Base-by-base conservation (phyloP, 345 rosid species). In the Geranium brycei region DNA sequence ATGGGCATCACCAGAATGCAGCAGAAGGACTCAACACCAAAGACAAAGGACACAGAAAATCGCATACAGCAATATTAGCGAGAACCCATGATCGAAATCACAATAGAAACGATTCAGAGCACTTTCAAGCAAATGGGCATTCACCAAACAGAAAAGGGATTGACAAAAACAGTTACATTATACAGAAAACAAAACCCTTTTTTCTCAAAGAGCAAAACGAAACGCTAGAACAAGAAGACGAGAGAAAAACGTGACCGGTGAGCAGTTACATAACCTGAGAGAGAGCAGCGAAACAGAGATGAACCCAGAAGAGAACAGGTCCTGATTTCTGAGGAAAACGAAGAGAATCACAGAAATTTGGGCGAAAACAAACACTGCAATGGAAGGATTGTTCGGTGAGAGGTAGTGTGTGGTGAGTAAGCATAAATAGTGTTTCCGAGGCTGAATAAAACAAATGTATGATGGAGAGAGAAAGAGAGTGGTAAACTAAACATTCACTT, bases 331-430 rank as follows among this genome's bases (percentile, higher is more conserved):
- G 55, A 41, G 41, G 32, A n/a, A 47, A 19, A 2, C 28, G 66
- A 58, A 55, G 66, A 40, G 67, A 53, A 16, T 16, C 40, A 14
- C 19, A 57, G 71, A 60, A 61, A 51, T 35, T 58, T 62, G 55
- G 67, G 75, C 64, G 19, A 63, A 68, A 38, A 38, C 64, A 71
- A 73, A 64, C 51, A 57, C 63, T 8, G 69, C 67, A 68, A 72
- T 47, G 63, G 30, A 60, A 75, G 66, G 79, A 58, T 66, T 69
- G 72, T 74, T 19, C 79, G 76, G 87, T 80, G 83, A 76, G 77
- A 72, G 69, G 55, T 40, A 68, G 80, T 76, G 75, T 69, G 71
- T 31, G 66, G 75, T 74, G 82, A 77, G 68, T 61, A 74, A 66
- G 79, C 80, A 71, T 73, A 67, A 17, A 73, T 64, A 76, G 30